Conservation (phyloP, 2,329 filamentous ascomycete species). For the Pezicula neosporulosa region DNA sequence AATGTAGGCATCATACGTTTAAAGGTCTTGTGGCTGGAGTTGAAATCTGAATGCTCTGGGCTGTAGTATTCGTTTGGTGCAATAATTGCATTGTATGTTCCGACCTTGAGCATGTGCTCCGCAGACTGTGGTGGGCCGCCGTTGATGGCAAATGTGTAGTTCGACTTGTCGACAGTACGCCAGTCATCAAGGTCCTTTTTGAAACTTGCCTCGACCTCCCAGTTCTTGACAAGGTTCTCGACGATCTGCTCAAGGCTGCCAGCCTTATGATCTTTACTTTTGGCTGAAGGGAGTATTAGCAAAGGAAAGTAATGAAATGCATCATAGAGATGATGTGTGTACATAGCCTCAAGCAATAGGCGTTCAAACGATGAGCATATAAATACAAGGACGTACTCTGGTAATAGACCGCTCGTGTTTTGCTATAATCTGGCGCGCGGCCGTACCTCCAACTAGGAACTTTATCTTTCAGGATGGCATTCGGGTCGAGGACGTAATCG, state of each 20-base stretch:
- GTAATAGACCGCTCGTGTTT: conserved; percentile 56
- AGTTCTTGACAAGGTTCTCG: conserved; percentile 70
- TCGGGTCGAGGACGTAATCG: conserved; percentile 55
- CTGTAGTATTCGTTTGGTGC: conserved; percentile 61
- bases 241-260: conserved; percentile 57
- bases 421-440: conserved; percentile 58
- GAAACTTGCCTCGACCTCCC: conserved; percentile 70
- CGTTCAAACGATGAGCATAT: too few relatives aligned
- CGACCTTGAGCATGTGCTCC: conserved; percentile 63
- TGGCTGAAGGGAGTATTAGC: conserved; percentile 39
- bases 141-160: conserved; percentile 63
- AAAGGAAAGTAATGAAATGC: background rate
- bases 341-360: background rate
- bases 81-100: conserved; percentile 68
- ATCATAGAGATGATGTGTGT: background rate
- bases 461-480: conserved; percentile 54
- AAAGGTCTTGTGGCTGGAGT: conserved; percentile 64
- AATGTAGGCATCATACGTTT: conserved; percentile 72
- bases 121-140: conserved; percentile 52
- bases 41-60: conserved; percentile 57
- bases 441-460: conserved; percentile 57
- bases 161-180: conserved; percentile 58
- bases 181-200: conserved; percentile 59
- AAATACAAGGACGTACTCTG: conserved; percentile 44
- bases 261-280: conserved; percentile 50